phyloP scores from a whole-genome alignment of 805 yeast genomes.

The Metahyphopichia silvanorum region DNA sequence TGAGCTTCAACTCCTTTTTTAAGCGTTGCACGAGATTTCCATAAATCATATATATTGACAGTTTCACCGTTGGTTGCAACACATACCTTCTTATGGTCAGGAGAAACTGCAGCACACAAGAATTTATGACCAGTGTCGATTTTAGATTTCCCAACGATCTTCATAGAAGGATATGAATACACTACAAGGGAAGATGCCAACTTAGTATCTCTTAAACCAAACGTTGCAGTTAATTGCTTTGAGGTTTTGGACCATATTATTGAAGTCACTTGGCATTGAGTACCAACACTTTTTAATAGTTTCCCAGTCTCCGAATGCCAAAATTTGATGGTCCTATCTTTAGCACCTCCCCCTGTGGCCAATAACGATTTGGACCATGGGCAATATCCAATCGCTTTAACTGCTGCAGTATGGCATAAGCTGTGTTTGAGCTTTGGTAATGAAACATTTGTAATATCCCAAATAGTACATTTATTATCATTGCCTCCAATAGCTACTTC shows the following conservation, averaged over 20 bases:
- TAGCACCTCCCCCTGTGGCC: conserved; percentile 90
- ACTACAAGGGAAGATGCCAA: conserved; percentile 53
- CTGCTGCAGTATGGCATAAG: conserved; percentile 78
- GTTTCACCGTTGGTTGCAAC: conserved; percentile 49
- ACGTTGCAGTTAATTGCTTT: conserved; percentile 71
- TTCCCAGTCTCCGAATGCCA: conserved; percentile 88
- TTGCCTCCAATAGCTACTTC: conserved; percentile 81
- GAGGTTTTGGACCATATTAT: conserved; percentile 67
- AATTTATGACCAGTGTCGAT: conserved; percentile 54
- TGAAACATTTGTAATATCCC: conserved; percentile 53
- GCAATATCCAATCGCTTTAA: conserved; percentile 84
- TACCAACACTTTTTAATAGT: conserved; percentile 49
- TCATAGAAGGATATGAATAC: conserved; percentile 67
- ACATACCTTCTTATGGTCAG: conserved; percentile 59
- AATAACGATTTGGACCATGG: conserved; percentile 82
- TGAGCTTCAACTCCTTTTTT: conserved; percentile 41
- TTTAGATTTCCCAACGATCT: conserved; percentile 44
- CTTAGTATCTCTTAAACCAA: conserved; percentile 67
- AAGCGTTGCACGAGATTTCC: conserved; percentile 67
- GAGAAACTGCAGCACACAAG: conserved; percentile 64
- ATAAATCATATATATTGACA: neutral
- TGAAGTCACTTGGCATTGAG: conserved; percentile 76
- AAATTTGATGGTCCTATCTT: conserved; percentile 74
- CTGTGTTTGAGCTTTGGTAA: conserved; percentile 44
- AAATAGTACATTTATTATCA: conserved; percentile 74